Percentiles rank a stretch among this genome's conserved stretches.
Conservation (phyloP, 345 rosid species). For the Lumnitzera racemosa region DNA sequence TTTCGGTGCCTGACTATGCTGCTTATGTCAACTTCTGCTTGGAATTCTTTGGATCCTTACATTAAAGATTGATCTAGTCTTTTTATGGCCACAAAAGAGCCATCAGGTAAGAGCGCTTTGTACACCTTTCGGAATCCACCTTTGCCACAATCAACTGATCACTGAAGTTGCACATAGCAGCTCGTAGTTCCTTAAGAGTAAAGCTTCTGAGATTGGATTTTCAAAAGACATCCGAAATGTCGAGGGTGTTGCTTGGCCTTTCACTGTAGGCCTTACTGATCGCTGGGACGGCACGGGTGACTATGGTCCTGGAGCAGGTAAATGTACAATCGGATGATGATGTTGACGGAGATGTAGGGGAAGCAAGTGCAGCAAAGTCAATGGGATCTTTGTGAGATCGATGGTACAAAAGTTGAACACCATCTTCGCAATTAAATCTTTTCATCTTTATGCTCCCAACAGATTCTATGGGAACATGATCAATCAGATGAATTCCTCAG, state of each 20-base stretch:
- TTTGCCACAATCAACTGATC: background rate
- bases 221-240: background rate
- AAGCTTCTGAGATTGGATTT: background rate
- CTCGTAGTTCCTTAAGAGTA: conserved; percentile 2
- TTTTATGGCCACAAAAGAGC: conserved; percentile 9
- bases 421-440: too few species aligned
- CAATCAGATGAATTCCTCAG: too few species aligned
- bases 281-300: background rate
- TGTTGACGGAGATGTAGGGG: too few species aligned
- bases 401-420: too few species aligned
- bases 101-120: conserved; percentile 3
- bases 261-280: too few species aligned
- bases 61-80: background rate
- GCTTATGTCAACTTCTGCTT: background rate
- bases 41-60: background rate
- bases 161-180: conserved; percentile 7
- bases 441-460: too few species aligned
- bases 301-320: too few species aligned
- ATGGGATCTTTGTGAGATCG: too few species aligned
- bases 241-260: background rate
- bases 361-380: too few species aligned
- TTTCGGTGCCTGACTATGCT: conserved; percentile 2
- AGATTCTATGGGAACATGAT: too few species aligned
- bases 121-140: conserved; percentile 8
- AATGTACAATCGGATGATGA: too few species aligned